These are phyloP conservation scores for Globisporangium iwayamae DNA, from an alignment of 352 stramenopile species.

Conservation along the genomic window DNA sequence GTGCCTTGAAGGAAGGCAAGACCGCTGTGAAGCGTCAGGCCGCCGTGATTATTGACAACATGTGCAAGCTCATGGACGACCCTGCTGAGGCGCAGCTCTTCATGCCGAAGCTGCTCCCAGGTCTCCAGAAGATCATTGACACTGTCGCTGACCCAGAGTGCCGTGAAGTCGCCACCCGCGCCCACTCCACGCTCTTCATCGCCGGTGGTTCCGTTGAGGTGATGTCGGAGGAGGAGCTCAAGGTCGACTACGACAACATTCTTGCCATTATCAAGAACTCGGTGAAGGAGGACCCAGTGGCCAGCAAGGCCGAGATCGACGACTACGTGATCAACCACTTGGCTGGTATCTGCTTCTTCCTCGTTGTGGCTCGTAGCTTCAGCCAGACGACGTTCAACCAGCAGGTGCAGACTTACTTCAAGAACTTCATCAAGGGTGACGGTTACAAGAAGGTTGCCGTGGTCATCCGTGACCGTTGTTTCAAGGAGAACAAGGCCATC, in stretches of 20 bases:
- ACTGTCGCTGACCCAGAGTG: slow-evolving; percentile 97
- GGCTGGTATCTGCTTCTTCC: slow-evolving; percentile 79
- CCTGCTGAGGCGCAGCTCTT: slow-evolving; percentile 96
- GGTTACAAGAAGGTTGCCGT: slow-evolving; percentile 66
- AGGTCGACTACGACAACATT: slow-evolving; percentile 89
- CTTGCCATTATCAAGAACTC: slow-evolving; percentile 75
- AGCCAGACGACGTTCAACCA: slow-evolving; percentile 94
- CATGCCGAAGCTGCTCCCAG: slow-evolving; percentile 96
- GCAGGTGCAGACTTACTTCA: slow-evolving; percentile 88
- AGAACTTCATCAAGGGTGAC: slow-evolving; percentile 64
- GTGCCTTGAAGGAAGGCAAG: slow-evolving; percentile 94
- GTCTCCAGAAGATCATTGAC: slow-evolving; percentile 95
- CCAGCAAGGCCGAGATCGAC: slow-evolving; percentile 88
- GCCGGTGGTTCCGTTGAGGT: slow-evolving; percentile 92
- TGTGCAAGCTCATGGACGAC: slow-evolving; percentile 99
- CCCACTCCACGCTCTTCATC: slow-evolving; percentile 93
- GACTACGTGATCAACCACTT: slow-evolving; percentile 89
- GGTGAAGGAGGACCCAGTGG: slow-evolving; percentile 67
- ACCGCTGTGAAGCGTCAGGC: slow-evolving; percentile 97
- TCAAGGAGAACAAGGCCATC: slow-evolving; percentile 89
- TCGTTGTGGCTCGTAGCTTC: slow-evolving; percentile 91
- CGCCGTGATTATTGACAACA: slow-evolving; percentile 99
- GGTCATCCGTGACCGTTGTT: slow-evolving; percentile 81
- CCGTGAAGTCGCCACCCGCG: slow-evolving; percentile 92
- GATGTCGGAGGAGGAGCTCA: slow-evolving; percentile 83